These are phyloP conservation scores for Syzygium grande DNA, from an alignment of 345 rosid species.

Conservation along the genomic window DNA sequence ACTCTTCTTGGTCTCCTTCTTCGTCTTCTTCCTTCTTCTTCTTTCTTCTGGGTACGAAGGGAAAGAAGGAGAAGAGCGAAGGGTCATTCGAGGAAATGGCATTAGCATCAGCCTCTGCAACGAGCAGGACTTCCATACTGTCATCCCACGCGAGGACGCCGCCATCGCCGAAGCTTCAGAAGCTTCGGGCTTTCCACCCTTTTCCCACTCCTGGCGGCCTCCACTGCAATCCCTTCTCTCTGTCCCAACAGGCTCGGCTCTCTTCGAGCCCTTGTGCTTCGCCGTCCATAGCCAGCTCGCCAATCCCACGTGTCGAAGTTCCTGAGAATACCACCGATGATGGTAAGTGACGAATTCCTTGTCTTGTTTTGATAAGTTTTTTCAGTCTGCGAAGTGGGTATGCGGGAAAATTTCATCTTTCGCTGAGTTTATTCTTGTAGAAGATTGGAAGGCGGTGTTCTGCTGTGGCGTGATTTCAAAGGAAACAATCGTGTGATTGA, in stretches of 20 bases:
- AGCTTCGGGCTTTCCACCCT: background rate
- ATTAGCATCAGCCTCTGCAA: slow-evolving; percentile 27
- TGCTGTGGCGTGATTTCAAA: background rate
- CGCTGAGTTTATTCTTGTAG: background rate
- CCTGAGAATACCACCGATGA: background rate
- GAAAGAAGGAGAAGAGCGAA: background rate
- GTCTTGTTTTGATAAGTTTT: background rate
- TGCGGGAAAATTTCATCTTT: background rate
- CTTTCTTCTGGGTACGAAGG: background rate
- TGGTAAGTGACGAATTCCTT: background rate
- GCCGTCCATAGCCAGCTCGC: background rate
- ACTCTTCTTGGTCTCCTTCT: background rate
- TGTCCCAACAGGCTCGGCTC: background rate
- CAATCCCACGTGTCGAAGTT: background rate
- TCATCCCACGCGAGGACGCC: slow-evolving; percentile 11
- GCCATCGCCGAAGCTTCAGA: background rate
- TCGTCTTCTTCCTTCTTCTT: background rate
- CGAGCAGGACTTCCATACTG: background rate
- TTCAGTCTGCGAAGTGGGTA: background rate
- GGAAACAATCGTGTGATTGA: background rate
- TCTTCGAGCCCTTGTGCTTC: background rate
- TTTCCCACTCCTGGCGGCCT: background rate
- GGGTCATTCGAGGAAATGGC: background rate
- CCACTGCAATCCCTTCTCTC: background rate
- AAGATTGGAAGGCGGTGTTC: background rate